Conservation (phyloP, 805 yeast species). For the Metschnikowia vanudenii region DNA sequence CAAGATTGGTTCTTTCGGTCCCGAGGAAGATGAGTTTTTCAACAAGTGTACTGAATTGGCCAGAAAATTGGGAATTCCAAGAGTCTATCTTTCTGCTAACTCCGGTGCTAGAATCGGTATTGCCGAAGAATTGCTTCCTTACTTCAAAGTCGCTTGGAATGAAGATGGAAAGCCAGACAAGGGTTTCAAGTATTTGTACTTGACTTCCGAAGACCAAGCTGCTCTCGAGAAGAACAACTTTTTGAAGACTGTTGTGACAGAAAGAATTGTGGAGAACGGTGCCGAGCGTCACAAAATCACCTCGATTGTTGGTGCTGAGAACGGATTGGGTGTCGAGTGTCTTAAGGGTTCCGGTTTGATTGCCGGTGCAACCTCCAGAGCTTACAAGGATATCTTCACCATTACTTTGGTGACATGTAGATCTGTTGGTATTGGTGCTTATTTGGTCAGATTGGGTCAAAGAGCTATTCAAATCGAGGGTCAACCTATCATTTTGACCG, state of each 20-base stretch:
- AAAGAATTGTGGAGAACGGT: constrained; percentile 79
- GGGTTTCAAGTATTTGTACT: constrained; percentile 88
- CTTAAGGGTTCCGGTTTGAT: constrained; percentile 96
- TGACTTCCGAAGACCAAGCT: constrained; percentile 63
- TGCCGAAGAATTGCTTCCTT: constrained; percentile 92
- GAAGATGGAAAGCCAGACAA: constrained; percentile 69
- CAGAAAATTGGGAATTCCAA: constrained; percentile 86
- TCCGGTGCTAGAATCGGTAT: constrained; percentile 99
- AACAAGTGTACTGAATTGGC: constrained; percentile 91
- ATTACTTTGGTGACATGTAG: constrained; percentile 98
- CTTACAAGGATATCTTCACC: constrained; percentile 96
- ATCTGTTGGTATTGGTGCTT: constrained; percentile 99
- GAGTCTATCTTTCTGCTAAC: constrained; percentile 94
- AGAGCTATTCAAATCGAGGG: constrained; percentile 99
- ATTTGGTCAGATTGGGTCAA: constrained; percentile 96
- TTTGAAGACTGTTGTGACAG: constrained; percentile 64
- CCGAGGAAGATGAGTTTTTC: constrained; percentile 90
- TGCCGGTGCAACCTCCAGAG: constrained; percentile 98
- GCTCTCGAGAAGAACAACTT: constrained; percentile 60
- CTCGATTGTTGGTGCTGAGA: constrained; percentile 88
- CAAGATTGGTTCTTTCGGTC: constrained; percentile 99
- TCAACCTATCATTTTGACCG: constrained; percentile 96
- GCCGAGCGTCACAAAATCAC: constrained; percentile 78
- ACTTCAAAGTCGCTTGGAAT: constrained; percentile 91
- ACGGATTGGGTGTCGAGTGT: constrained; percentile 98